Conservation (phyloP, 495 filamentous ascomycete genomes). For the Lindgomyces ingoldianus region DNA sequence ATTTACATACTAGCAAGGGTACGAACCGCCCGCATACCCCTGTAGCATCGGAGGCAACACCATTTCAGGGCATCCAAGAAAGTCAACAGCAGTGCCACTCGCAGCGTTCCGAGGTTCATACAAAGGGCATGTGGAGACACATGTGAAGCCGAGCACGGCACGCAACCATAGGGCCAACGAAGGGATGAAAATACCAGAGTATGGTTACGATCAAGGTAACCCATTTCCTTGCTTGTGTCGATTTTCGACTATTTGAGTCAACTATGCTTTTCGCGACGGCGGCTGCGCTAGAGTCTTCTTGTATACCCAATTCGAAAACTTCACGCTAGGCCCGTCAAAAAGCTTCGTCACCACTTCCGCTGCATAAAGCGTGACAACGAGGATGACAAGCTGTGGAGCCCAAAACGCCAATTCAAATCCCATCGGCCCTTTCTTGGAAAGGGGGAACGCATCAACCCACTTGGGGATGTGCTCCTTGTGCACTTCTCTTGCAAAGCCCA, state of each 20-base stretch:
- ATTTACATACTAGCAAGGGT: no score
- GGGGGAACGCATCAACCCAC: slow-evolving; percentile 52
- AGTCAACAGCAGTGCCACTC: no score
- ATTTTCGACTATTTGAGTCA: not conserved
- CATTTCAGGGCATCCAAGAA: not conserved
- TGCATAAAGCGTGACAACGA: slow-evolving; percentile 59
- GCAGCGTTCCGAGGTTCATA: not conserved
- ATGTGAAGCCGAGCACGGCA: not conserved
- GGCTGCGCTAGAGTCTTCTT: slow-evolving; percentile 40
- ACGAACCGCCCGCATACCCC: no score
- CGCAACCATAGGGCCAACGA: not conserved
- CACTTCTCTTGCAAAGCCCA: slow-evolving; percentile 50
- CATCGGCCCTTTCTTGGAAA: slow-evolving; percentile 54
- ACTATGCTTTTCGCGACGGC: not conserved
- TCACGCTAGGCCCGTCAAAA: slow-evolving; percentile 59
- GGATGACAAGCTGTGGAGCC: slow-evolving; percentile 54
- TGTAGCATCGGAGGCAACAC: not conserved
- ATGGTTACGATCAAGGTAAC: no score
- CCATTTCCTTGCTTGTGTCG: no score
- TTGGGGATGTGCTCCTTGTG: slow-evolving; percentile 45
- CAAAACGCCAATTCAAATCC: slow-evolving; percentile 59
- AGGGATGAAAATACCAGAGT: no score
- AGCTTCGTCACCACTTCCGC: slow-evolving; percentile 57
- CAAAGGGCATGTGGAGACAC: no score
- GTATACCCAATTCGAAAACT: slow-evolving; percentile 57